These are phyloP conservation scores for Rhizopogon vulgaris DNA, from an alignment of 768 basidiomycete species.

Conservation along the genomic window DNA sequence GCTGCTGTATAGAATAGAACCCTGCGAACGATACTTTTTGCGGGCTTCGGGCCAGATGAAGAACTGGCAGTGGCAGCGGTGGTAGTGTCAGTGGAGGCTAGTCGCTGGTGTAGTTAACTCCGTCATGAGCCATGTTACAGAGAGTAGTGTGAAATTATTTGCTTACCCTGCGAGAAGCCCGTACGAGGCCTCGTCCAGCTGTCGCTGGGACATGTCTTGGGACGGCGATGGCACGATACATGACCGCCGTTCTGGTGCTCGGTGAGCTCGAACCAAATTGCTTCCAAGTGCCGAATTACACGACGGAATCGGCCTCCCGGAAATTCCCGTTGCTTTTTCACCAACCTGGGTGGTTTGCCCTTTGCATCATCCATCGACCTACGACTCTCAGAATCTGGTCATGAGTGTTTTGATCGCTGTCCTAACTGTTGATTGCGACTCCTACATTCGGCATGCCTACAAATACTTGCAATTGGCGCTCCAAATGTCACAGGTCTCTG, in stretches of 20 bases:
- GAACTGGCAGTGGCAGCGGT: constrained; percentile 23
- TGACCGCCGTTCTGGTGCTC: constrained; percentile 16
- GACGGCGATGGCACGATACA: constrained; percentile 53
- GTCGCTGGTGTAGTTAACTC: constrained; percentile 36
- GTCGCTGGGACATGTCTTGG: constrained; percentile 44
- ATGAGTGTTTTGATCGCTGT: too few relatives aligned
- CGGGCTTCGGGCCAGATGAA: constrained; percentile 38
- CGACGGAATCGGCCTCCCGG: constrained; percentile 1
- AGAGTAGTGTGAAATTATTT: background rate
- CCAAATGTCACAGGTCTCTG: too few relatives aligned
- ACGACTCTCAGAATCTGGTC: too few relatives aligned
- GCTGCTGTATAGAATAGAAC: constrained; percentile 65
- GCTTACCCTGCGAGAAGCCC: constrained; percentile 57
- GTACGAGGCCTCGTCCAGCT: constrained; percentile 41
- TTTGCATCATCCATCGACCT: too few relatives aligned
- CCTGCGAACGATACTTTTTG: constrained; percentile 47
- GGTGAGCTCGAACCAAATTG: background rate
- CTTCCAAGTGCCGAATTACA: background rate
- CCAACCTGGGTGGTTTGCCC: too few relatives aligned
- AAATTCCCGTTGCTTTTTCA: constrained; percentile 4
- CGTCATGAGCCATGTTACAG: constrained; percentile 5
- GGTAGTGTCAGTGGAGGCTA: constrained; percentile 51
- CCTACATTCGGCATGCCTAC: too few relatives aligned
- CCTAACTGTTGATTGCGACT: too few relatives aligned
- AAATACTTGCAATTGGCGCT: too few relatives aligned